These are phyloP conservation scores for Gyrodon lividus DNA, from an alignment of 768 basidiomycete genomes.

Conservation along the genomic window DNA sequence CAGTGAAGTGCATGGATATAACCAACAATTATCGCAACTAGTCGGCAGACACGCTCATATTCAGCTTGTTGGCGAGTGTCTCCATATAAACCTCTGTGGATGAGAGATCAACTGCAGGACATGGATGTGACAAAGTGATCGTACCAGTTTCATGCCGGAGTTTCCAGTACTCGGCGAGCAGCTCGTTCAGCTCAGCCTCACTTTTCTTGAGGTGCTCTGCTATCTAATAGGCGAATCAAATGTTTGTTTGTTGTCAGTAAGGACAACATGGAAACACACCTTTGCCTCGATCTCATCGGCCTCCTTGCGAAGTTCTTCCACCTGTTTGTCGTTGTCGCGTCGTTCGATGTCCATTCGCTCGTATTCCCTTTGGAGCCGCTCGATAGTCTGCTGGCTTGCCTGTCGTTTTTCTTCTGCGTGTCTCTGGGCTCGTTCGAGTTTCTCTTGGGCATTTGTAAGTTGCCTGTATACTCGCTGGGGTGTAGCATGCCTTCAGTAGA, in stretches of 20 bases:
- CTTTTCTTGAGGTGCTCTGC: slow-evolving; percentile 70
- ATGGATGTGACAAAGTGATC: slow-evolving; percentile 1
- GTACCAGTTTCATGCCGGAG: slow-evolving; percentile 74
- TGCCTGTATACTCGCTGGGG: slow-evolving; percentile 78
- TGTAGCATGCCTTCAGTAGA: neutral
- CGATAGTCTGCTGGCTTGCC: slow-evolving; percentile 71
- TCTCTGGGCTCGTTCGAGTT: slow-evolving; percentile 73
- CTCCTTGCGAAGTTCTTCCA: slow-evolving; percentile 72
- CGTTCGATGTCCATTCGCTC: slow-evolving; percentile 75
- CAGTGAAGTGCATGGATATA: neutral
- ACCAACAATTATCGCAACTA: slow-evolving; percentile 4
- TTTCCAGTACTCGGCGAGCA: slow-evolving; percentile 82
- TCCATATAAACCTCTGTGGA: slow-evolving; percentile 80
- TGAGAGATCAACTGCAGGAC: slow-evolving; percentile 3
- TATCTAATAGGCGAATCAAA: slow-evolving; percentile 50
- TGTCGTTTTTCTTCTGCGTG: slow-evolving; percentile 79
- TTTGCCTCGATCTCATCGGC: slow-evolving; percentile 66
- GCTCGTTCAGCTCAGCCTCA: slow-evolving; percentile 75
- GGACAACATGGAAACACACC: slow-evolving; percentile 35
- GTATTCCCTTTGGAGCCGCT: slow-evolving; percentile 75
- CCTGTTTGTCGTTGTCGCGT: slow-evolving; percentile 73
- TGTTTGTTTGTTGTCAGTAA: neutral
- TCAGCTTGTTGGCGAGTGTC: slow-evolving; percentile 77
- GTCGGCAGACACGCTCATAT: slow-evolving; percentile 45
- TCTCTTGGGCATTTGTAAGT: slow-evolving; percentile 76